Evolutionary conservation across 352 stramenopile genomes (phyloP).

Genomic region (Pythium utonaiense): DNA sequence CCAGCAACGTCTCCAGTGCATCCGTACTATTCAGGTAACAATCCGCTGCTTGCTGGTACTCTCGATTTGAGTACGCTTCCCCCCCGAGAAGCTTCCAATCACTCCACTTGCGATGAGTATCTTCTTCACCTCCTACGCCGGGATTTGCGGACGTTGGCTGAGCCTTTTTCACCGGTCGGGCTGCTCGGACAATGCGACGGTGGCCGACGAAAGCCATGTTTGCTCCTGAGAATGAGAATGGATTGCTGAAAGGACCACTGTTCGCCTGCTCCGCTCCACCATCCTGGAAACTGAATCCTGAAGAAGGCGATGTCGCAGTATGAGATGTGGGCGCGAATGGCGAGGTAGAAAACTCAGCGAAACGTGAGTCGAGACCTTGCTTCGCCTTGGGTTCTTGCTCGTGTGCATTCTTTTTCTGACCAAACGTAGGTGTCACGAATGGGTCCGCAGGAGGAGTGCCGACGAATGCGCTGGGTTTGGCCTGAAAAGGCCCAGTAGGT

Average conservation of each 20-base stretch:
- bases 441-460: constrained; percentile 33
- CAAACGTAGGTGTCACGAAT: constrained; percentile 44
- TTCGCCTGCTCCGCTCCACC: no score
- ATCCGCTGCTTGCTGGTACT: constrained; percentile 55
- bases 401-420: constrained; percentile 3
- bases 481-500: not conserved
- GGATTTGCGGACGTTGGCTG: not conserved
- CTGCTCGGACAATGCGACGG: constrained; percentile 18
- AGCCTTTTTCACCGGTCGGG: not conserved
- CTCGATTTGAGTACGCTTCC: constrained; percentile 33
- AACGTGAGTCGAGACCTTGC: not conserved
- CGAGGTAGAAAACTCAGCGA: not conserved
- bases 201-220: constrained; percentile 12
- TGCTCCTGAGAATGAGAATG: not conserved
- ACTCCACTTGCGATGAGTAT: constrained; percentile 40
- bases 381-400: constrained; percentile 1
- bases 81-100: constrained; percentile 63
- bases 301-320: not conserved
- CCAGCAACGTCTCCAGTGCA: constrained; percentile 40
- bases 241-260: not conserved
- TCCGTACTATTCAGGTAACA: constrained; percentile 38
- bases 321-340: not conserved
- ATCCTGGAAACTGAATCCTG: not conserved
- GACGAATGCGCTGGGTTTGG: not conserved
- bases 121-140: constrained; percentile 25